Percentiles rank a stretch among this genome's conserved stretches.
Evolutionary conservation across 2,329 filamentous ascomycete species (phyloP).

Genomic region (Fusarium haematococcum): DNA sequence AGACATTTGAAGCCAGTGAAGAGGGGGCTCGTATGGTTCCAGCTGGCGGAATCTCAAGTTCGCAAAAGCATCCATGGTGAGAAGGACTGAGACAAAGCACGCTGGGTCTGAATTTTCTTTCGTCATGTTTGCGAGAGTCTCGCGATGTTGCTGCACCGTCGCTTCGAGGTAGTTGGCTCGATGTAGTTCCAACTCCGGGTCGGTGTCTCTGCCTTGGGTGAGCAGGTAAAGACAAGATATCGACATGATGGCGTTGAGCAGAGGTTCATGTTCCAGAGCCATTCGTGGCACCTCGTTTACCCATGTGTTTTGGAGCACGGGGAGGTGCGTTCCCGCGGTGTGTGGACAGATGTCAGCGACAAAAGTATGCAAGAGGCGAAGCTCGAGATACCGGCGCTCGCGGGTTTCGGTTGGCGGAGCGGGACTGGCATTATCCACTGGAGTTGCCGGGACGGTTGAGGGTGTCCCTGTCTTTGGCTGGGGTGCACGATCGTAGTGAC

Average conservation of each 20-base stretch:
- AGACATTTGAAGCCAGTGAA: slow-evolving; percentile 41
- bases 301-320: slow-evolving; percentile 33
- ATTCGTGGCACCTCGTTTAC: slow-evolving; percentile 31
- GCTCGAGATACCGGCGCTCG: slow-evolving; percentile 35
- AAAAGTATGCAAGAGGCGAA: slow-evolving; percentile 40
- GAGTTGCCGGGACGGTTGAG: neutral
- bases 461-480: neutral
- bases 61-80: slow-evolving; percentile 39
- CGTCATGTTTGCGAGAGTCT: slow-evolving; percentile 20
- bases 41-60: slow-evolving; percentile 29
- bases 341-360: slow-evolving; percentile 28
- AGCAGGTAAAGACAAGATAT: slow-evolving; percentile 35
- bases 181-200: slow-evolving; percentile 11
- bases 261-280: slow-evolving; percentile 37
- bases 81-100: slow-evolving; percentile 37
- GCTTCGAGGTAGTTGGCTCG: slow-evolving; percentile 38
- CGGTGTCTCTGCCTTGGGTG: neutral
- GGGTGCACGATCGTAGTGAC: slow-evolving; percentile 32
- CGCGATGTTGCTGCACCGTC: slow-evolving; percentile 30
- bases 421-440: neutral
- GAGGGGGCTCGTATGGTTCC: slow-evolving; percentile 38
- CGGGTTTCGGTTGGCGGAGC: slow-evolving; percentile 18
- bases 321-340: slow-evolving; percentile 32
- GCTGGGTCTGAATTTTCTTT: slow-evolving; percentile 34
- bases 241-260: slow-evolving; percentile 40